These are phyloP conservation scores for Crataegus laevigata DNA, from an alignment of 306 rosid species.

Conservation along the genomic window DNA sequence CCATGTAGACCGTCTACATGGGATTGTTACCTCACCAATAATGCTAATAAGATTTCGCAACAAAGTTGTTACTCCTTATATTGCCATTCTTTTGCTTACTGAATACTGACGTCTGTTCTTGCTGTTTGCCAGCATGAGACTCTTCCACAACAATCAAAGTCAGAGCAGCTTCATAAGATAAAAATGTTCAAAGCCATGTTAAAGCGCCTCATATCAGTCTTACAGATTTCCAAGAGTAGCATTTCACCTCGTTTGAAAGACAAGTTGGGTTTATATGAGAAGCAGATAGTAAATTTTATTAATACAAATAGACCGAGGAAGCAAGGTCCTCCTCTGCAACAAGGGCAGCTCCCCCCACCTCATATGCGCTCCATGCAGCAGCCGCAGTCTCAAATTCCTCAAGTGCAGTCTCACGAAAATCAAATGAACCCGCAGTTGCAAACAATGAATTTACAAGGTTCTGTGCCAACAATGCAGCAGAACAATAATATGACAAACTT, in stretches of 20 bases:
- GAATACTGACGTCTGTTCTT: constrained; percentile 7
- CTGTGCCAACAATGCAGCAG: constrained; percentile 38
- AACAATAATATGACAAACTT: constrained; percentile 33
- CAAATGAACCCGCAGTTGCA: constrained; percentile 59
- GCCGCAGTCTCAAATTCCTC: constrained; percentile 46
- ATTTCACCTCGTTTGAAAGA: constrained; percentile 30
- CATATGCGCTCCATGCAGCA: constrained; percentile 54
- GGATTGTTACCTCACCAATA: neutral
- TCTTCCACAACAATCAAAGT: constrained; percentile 42
- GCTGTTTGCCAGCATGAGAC: constrained; percentile 45
- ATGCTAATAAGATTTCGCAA: neutral
- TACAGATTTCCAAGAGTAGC: constrained; percentile 36
- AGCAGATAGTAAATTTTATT: constrained; percentile 35
- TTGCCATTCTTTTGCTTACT: constrained; percentile 3
- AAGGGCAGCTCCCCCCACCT: constrained; percentile 49
- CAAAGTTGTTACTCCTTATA: neutral
- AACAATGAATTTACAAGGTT: constrained; percentile 43
- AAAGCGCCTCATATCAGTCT: constrained; percentile 35
- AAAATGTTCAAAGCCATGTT: constrained; percentile 34
- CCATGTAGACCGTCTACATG: neutral
- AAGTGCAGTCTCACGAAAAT: constrained; percentile 52
- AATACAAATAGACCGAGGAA: constrained; percentile 37
- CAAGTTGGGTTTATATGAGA: constrained; percentile 42
- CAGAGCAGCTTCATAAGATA: constrained; percentile 40
- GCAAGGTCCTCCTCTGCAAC: constrained; percentile 31